Percentiles rank a stretch among this genome's conserved stretches.
Conservation (phyloP, 2,329 filamentous ascomycete genomes). For the Ustulina deusta region DNA sequence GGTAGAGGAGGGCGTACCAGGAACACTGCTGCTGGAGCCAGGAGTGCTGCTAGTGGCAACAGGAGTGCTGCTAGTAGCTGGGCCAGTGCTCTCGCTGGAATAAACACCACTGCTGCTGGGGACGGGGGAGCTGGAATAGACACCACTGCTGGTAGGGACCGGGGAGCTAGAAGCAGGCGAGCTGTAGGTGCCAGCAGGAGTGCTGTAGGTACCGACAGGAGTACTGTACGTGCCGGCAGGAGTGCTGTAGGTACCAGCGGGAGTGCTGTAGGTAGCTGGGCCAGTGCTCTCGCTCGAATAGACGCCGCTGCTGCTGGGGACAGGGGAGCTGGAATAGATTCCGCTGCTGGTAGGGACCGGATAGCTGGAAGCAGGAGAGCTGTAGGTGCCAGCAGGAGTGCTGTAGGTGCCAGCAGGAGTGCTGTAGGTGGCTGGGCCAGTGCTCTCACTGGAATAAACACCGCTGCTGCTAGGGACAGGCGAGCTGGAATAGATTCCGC, state of each 20-base stretch:
- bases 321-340: too few species aligned
- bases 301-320: constrained; percentile 10
- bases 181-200: constrained; percentile 1
- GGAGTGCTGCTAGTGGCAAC: constrained; percentile 13
- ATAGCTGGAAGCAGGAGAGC: constrained; percentile 4
- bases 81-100: not conserved
- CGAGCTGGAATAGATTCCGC: constrained; percentile 13
- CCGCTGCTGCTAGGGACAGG: constrained; percentile 6
- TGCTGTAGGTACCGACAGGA: constrained; percentile 2
- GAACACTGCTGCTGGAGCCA: constrained; percentile 21
- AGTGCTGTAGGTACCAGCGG: not conserved
- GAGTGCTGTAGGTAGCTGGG: constrained; percentile 5
- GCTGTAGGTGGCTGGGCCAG: constrained; percentile 8
- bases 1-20: constrained; percentile 23
- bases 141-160: not conserved
- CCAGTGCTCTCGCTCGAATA: too few species aligned
- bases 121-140: not conserved
- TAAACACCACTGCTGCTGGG: not conserved
- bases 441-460: not conserved
- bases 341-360: not conserved
- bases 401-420: constrained; percentile 8
- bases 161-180: too few species aligned
- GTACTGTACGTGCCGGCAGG: too few species aligned
- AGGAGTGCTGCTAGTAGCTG: constrained; percentile 3
- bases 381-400: not conserved